Percentiles rank a stretch among this genome's conserved stretches.
Conservation (phyloP, 2,329 filamentous ascomycete species). For the Colletotrichum gloeosporioides region DNA sequence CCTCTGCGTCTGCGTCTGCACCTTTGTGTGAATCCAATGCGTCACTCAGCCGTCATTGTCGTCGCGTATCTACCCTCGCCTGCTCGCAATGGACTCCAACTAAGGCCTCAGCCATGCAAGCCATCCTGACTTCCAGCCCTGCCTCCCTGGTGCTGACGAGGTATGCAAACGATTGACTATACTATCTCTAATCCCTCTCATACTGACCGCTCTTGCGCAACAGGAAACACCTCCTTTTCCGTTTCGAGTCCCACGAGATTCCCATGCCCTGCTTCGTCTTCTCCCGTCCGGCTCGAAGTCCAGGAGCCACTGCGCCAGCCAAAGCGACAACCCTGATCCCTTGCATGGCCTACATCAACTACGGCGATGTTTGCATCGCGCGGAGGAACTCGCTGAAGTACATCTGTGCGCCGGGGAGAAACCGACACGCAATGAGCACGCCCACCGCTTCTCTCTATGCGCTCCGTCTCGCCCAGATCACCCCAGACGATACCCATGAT, state of each 20-base stretch:
- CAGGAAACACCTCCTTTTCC: not conserved
- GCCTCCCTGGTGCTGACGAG: not conserved
- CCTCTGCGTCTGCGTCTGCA: not conserved
- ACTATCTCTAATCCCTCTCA: not conserved
- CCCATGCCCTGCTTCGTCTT: not conserved
- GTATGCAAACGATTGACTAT: not conserved
- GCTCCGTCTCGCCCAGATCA: not conserved
- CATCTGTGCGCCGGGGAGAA: not conserved
- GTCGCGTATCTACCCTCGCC: not conserved
- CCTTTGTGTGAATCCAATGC: not conserved
- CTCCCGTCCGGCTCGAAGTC: not conserved
- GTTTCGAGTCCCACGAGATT: not conserved
- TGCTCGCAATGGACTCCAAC: not conserved
- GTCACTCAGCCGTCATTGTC: not conserved
- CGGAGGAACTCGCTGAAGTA: not conserved
- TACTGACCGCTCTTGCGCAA: not conserved
- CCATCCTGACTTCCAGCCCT: not conserved
- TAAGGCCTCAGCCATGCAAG: not conserved
- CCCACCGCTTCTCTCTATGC: not conserved
- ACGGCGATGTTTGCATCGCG: not conserved
- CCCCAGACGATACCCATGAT: not conserved
- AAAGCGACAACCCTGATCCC: not conserved
- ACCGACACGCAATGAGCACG: not conserved
- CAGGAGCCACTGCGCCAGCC: not conserved
- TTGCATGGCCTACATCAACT: not conserved